Evolutionary conservation across 257 asterid species (phyloP), one percentile per base, ranked within the genome.

Genomic region (Solanum peruvianum): DNA sequence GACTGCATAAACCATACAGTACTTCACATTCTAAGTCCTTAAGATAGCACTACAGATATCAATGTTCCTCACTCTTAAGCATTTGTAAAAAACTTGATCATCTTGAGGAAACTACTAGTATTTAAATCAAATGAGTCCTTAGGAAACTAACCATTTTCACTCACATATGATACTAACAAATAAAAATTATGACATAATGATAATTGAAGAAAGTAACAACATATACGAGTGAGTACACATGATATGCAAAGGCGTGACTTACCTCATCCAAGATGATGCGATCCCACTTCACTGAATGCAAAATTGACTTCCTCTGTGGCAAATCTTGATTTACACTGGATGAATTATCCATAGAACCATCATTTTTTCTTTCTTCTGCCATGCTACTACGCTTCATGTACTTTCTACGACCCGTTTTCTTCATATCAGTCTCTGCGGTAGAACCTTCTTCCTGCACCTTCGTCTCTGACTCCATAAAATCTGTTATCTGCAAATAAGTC

Each of bases 181-280:
- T 45, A 45, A 45, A 15, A 42, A 14, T n/a, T 27, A 78, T 45
- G 66, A 78, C 25, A 78, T 45, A 78, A 78, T 78, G 25, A 15
- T 45, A 45, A 27, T 27, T 78, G 84, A 78, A 25, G 66, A 45
- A 78, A 78, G 66, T 16, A 78, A 77, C 84, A 77, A 25, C 84
- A 45, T 7, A 44, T 44, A 78, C 5, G 45, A n/a, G 64, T n/a
- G 45, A n/a, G 64, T n/a, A 0, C 15, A 42, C 23, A 76, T 25
- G 62, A 44, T 78, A 78, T 45, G 66, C 35, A 27, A 78, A 78
- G 37, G 42, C 3, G 2, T 2, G 84, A 78, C 84, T 89, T 77
- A 96, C 98, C 95, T 96, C 99, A 89, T 96, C 99, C 93, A 96
- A 90, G 82, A 96, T 90, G 83, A 96, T 87, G 35, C 99, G 98